Conservation (phyloP, 78 protist genomes). For the Anaeramoeba flamelloides region DNA sequence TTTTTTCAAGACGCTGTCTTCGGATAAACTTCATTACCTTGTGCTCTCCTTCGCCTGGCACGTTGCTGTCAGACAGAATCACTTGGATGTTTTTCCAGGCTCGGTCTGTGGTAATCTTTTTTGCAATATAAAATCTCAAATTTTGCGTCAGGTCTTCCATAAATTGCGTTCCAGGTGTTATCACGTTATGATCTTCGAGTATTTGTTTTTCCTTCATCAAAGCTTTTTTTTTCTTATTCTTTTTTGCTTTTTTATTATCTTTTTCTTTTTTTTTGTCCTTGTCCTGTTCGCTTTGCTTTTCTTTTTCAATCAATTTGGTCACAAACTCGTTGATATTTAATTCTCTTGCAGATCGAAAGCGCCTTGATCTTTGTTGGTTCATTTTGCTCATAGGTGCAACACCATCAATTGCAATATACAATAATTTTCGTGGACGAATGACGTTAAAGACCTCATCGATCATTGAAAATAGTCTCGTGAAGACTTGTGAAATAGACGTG, state of each 20-base stretch:
- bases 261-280: too few species aligned
- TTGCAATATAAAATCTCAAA: constrained; percentile 14
- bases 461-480: constrained; percentile 55
- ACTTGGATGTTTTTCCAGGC: constrained; percentile 24
- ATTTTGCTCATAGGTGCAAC: too few species aligned
- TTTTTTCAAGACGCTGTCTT: background rate
- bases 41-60: constrained; percentile 3
- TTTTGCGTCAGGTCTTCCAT: constrained; percentile 33
- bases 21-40: background rate
- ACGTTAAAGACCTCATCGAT: constrained; percentile 76
- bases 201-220: too few species aligned
- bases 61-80: constrained; percentile 45
- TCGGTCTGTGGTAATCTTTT: constrained; percentile 13
- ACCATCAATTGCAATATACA: constrained; percentile 66
- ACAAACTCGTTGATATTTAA: too few species aligned
- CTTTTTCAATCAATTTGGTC: too few species aligned
- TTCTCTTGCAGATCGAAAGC: too few species aligned
- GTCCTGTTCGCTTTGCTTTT: too few species aligned
- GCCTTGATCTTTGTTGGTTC: too few species aligned
- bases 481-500: constrained; percentile 34
- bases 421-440: constrained; percentile 81
- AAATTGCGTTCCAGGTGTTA: constrained; percentile 88
- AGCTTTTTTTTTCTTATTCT: too few species aligned
- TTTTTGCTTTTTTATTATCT: too few species aligned
- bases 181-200: constrained; percentile 79